A percentile compares a stretch with the other conserved stretches of the same genome.
phyloP scores from a whole-genome alignment of 2,329 filamentous ascomycete species.

The Xenoacremonium recifei region DNA sequence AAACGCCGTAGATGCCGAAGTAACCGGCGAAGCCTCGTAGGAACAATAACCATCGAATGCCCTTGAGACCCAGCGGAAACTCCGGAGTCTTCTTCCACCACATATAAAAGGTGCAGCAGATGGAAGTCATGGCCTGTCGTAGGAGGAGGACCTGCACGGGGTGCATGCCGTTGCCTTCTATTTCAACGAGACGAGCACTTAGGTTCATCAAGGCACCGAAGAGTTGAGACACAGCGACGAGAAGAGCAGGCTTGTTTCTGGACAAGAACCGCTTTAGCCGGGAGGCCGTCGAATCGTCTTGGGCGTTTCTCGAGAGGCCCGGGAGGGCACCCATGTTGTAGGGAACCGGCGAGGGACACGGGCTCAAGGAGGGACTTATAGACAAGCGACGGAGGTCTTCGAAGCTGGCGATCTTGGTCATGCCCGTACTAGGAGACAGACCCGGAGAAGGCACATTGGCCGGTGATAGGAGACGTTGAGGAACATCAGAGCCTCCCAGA shows the following conservation, averaged over 20 bases:
- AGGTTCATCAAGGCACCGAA: constrained; percentile 88
- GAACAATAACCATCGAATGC: constrained; percentile 66
- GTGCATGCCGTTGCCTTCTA: constrained; percentile 70
- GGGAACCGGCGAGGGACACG: constrained; percentile 18
- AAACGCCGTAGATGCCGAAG: constrained; percentile 79
- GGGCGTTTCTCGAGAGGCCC: constrained; percentile 2
- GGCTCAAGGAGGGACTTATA: constrained; percentile 21
- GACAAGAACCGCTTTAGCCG: constrained; percentile 49
- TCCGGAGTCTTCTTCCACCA: constrained; percentile 65
- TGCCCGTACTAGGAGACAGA: constrained; percentile 8
- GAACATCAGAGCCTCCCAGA: constrained; percentile 7
- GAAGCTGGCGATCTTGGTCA: constrained; percentile 17
- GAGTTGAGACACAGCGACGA: constrained; percentile 73
- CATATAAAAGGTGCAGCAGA: constrained; percentile 71
- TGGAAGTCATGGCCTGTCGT: constrained; percentile 71
- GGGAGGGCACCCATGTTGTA: constrained; percentile 13
- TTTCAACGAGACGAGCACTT: constrained; percentile 71
- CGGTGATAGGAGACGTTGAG: constrained; percentile 12
- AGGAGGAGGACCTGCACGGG: constrained; percentile 83
- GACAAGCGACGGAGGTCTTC: constrained; percentile 22
- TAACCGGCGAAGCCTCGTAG: constrained; percentile 68
- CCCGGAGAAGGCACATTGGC: constrained; percentile 12
- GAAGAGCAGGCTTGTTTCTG: constrained; percentile 67
- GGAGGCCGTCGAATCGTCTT: constrained; percentile 13
- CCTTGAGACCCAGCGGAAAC: constrained; percentile 66